Evolutionary conservation across 495 filamentous ascomycete genomes (phyloP).

Genomic region (Copromyces sp.): DNA sequence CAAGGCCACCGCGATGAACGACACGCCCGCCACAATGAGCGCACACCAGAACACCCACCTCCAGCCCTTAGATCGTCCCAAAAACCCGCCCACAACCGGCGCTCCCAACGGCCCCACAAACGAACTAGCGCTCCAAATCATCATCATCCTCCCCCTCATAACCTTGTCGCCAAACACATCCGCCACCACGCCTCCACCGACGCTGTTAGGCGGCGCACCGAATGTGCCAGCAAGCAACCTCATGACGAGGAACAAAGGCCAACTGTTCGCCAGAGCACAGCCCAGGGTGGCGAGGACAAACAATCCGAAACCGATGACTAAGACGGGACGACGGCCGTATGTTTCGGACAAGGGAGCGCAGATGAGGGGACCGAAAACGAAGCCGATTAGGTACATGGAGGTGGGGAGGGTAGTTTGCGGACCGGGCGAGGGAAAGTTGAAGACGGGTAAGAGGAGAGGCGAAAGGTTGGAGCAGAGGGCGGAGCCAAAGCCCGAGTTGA

Average conservation of each 20-base stretch:
- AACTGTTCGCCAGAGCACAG: constrained; percentile 56
- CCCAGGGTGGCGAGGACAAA: constrained; percentile 68
- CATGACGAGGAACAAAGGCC: constrained; percentile 16
- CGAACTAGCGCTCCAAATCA: constrained; percentile 17
- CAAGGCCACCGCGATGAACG: constrained; percentile 18
- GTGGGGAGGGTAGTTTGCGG: constrained; percentile 18
- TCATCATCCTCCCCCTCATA: constrained; percentile 20
- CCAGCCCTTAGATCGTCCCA: constrained; percentile 28
- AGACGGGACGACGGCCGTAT: constrained; percentile 64
- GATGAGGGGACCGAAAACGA: constrained; percentile 45
- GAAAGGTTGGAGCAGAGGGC: constrained; percentile 19
- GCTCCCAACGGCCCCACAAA: constrained; percentile 34
- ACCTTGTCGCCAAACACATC: constrained; percentile 49
- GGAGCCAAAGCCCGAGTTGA: constrained; percentile 15
- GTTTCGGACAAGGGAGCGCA: constrained; percentile 48
- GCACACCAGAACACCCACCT: constrained; percentile 45
- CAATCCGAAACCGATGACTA: constrained; percentile 53
- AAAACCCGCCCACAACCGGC: constrained; percentile 39
- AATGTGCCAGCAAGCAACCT: constrained; percentile 48
- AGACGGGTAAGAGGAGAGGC: constrained; percentile 6
- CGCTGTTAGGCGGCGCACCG: constrained; percentile 66
- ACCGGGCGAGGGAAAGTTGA: constrained; percentile 11
- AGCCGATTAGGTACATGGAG: constrained; percentile 50
- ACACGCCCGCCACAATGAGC: constrained; percentile 34
- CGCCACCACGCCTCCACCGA: constrained; percentile 73